Conservation (phyloP, 1,284 basidiomycete species). For the Rhodotorula sp. region DNA sequence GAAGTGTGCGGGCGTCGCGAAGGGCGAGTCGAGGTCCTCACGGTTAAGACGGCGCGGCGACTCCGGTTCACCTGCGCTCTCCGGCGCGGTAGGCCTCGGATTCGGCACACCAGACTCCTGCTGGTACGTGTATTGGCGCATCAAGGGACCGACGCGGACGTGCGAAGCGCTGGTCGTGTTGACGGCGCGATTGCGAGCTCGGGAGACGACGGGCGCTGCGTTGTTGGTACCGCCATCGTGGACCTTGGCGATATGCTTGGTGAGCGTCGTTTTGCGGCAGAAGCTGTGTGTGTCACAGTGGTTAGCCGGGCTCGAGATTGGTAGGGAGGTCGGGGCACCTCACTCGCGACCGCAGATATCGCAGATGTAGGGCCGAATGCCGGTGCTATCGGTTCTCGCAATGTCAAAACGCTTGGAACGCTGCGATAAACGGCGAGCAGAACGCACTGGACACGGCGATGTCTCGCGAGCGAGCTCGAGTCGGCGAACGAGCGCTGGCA, state of each 20-base stretch:
- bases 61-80: too few relatives aligned
- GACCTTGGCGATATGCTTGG: slow-evolving; percentile 50
- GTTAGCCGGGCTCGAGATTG: neutral
- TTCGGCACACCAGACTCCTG: too few relatives aligned
- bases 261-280: slow-evolving; percentile 53
- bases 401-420: too few relatives aligned
- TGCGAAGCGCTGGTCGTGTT: too few relatives aligned
- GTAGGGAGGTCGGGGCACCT: neutral
- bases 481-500: slow-evolving; percentile 55
- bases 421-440: neutral
- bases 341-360: slow-evolving; percentile 37
- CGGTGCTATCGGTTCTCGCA: slow-evolving; percentile 42
- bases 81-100: too few relatives aligned
- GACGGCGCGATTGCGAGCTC: neutral
- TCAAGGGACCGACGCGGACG: too few relatives aligned
- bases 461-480: slow-evolving; percentile 58
- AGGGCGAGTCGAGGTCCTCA: too few relatives aligned
- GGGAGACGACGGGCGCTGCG: neutral
- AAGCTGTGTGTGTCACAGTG: slow-evolving; percentile 31
- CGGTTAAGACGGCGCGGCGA: too few relatives aligned
- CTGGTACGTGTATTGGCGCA: too few relatives aligned
- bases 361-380: slow-evolving; percentile 51
- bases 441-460: slow-evolving; percentile 51
- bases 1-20: too few relatives aligned
- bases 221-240: slow-evolving; percentile 38